Evolutionary conservation across 371 early-diverging fungal species (phyloP).

Genomic region (Homolaphlyctis polyrhiza): DNA sequence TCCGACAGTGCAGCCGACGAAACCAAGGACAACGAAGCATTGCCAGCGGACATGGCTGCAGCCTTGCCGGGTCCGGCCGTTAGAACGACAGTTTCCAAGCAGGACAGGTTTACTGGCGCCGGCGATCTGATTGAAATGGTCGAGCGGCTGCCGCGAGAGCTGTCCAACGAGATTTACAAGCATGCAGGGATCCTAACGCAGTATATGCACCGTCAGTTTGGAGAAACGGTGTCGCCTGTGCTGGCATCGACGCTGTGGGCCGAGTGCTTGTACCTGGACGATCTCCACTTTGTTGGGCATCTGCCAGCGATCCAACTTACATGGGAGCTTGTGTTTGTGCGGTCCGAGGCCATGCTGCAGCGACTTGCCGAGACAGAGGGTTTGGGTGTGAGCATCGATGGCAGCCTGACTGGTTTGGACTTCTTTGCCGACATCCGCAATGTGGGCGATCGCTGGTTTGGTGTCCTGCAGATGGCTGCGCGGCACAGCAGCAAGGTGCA

Average conservation of each 20-base stretch:
- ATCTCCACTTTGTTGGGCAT: neutral
- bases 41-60: neutral
- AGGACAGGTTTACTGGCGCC: neutral
- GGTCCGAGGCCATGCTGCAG: neutral
- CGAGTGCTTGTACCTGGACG: neutral
- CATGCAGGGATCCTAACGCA: neutral
- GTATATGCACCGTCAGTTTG: neutral
- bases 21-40: neutral
- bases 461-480: no score
- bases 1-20: no score
- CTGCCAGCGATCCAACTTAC: neutral
- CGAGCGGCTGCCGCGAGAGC: neutral
- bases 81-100: no score
- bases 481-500: no score
- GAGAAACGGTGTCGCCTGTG: no score
- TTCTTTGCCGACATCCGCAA: no score
- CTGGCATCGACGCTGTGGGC: neutral
- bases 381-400: no score
- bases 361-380: no score
- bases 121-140: neutral
- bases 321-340: neutral
- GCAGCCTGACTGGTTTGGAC: no score
- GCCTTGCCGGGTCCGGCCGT: neutral
- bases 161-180: neutral
- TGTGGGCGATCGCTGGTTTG: no score